Base-by-base conservation (phyloP, 2,329 filamentous ascomycete genomes). In the Thelonectria olida region DNA sequence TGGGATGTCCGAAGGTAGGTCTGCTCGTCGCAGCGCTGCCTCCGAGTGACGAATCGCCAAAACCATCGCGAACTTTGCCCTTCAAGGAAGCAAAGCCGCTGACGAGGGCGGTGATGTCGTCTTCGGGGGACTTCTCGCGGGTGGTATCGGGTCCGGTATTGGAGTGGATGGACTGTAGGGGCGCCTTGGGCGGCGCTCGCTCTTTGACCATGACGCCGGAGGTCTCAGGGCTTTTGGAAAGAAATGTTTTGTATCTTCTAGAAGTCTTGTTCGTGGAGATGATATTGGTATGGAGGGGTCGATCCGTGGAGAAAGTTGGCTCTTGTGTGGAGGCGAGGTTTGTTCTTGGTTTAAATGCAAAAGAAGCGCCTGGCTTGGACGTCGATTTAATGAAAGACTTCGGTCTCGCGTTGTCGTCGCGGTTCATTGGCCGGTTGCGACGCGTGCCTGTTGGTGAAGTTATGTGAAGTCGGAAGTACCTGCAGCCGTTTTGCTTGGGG, bases 131-230 rank as follows among this genome's bases (percentile, higher is more conserved):
- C 45, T 64, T 61, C 45, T 69, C 74, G 28, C 72, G 69, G 27
- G 56, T 54, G n/a, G 57, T 55, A n/a, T 61, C 28, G 48, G 61
- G 66, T 22, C 73, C 73, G 56, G 72, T 67, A 59, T 73, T 76
- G 23, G 70, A 70, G n/a, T 71, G 71, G 47, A 73, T 73, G 17
- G 83, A 77, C 70, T 70, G 81, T 71, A 70, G 73, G 34, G 75
- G 81, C 72, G 69, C 78, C 80, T 78, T 83, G 63, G 76, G 80
- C 61, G 72, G 82, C 70, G 69, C 82, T 67, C 73, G 81, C 76
- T 79, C 84, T 71, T 78, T 81, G 67, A 79, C 83, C 82, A 84
- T 84, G 66, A 52, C 67, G 65, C 52, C 54, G 17, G 71, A 54
- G 27, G 66, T 58, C 60, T 52, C 48, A n/a, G n/a, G n/a, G n/a